phyloP scores from a whole-genome alignment of 140 eudicot species.

The Cichorium intybus region DNA sequence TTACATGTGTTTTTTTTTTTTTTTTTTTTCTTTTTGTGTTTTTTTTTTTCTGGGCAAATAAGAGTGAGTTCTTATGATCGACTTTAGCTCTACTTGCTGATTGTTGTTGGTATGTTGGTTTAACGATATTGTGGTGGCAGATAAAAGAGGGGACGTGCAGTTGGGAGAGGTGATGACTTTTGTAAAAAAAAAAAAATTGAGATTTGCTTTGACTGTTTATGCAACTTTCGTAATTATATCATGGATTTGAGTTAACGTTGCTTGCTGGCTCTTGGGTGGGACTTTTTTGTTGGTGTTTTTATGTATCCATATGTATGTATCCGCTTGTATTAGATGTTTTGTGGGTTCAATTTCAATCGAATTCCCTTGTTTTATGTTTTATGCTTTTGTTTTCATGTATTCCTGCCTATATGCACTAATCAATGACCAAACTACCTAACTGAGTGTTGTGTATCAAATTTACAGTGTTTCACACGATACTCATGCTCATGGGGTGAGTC shows the following conservation, averaged over 20 bases:
- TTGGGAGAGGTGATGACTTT: constrained; percentile 38
- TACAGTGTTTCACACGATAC: no score
- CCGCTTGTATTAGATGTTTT: neutral
- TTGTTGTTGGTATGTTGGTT: constrained; percentile 31
- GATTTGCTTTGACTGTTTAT: constrained; percentile 37
- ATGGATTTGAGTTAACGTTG: constrained; percentile 23
- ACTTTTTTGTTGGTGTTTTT: neutral
- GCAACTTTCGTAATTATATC: constrained; percentile 37
- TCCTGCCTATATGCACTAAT: no score
- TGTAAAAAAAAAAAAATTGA: constrained; percentile 31
- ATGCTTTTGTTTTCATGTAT: no score
- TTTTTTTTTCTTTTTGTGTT: neutral
- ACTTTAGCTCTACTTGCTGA: constrained; percentile 31
- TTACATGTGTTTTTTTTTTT: constrained; percentile 22
- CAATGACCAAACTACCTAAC: no score
- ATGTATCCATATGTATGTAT: constrained; percentile 6
- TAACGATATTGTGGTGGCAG: constrained; percentile 26
- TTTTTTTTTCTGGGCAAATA: constrained; percentile 25
- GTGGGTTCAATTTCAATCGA: constrained; percentile 10
- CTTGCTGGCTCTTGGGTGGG: neutral
- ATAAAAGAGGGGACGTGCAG: constrained; percentile 31
- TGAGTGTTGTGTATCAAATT: no score
- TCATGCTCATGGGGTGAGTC: no score
- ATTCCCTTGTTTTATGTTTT: no score
- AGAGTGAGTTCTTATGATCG: constrained; percentile 15